phyloP scores from a whole-genome alignment of 495 filamentous ascomycete genomes.

The Amphirosellinia nigrospora region DNA sequence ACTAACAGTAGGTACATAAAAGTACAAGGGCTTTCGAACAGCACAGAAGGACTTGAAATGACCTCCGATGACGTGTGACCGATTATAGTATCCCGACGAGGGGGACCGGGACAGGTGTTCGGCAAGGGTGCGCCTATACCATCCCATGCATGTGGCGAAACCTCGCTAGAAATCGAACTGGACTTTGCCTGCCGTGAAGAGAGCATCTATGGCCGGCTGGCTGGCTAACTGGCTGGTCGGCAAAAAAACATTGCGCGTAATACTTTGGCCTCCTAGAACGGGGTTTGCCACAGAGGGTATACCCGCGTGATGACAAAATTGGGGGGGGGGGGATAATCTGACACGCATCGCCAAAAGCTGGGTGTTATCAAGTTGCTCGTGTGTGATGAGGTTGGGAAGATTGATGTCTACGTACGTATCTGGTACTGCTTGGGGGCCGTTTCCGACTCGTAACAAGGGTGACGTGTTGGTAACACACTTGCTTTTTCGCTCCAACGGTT shows the following conservation, averaged over 20 bases:
- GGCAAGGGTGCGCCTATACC: neutral
- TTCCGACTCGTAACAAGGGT: constrained; percentile 13
- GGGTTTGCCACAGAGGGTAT: neutral
- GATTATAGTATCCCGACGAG: neutral
- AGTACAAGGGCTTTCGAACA: neutral
- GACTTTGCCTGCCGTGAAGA: constrained; percentile 8
- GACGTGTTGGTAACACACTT: neutral
- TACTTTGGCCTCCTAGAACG: neutral
- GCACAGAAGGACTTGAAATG: neutral
- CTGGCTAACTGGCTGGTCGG: neutral
- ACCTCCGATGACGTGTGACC: constrained; percentile 6
- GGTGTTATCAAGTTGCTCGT: neutral
- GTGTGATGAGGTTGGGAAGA: neutral
- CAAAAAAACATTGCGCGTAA: neutral
- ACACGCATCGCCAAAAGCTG: neutral
- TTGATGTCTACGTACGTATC: neutral
- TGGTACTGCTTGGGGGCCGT: neutral
- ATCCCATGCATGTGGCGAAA: neutral
- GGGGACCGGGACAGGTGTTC: neutral
- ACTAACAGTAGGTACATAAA: neutral
- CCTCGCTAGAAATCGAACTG: neutral
- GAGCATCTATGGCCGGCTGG: neutral
- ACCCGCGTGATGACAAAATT: constrained; percentile 7
- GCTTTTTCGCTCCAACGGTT: constrained; percentile 1
- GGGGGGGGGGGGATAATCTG: no score